phyloP scores from a whole-genome alignment of 441 rosid species.

The Populus hybrid region DNA sequence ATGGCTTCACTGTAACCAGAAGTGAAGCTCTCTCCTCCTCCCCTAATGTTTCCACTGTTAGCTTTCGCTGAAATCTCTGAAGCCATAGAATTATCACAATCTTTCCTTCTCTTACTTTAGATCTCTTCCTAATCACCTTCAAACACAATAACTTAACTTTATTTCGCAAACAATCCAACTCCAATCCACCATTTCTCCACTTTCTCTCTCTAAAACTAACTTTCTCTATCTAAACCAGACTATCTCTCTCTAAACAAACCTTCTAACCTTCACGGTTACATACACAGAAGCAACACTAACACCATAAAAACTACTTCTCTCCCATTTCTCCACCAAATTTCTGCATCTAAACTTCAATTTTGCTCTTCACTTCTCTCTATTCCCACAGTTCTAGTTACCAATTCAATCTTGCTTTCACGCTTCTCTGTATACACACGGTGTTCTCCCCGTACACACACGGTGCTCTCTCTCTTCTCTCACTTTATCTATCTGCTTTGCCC shows the following conservation, averaged over 20 bases:
- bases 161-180: not conserved
- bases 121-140: conserved; percentile 53
- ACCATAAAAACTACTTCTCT: not conserved
- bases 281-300: not conserved
- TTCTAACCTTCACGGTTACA: not conserved
- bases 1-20: conserved; percentile 44
- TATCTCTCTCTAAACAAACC: too few relatives aligned
- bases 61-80: conserved; percentile 53
- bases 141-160: conserved; percentile 16
- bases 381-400: conserved; percentile 14
- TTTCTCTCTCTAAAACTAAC: not conserved
- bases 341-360: conserved; percentile 32
- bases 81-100: conserved; percentile 31
- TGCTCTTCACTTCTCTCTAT: conserved; percentile 1
- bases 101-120: conserved; percentile 40
- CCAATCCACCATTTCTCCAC: conserved; percentile 21
- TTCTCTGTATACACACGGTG: not conserved
- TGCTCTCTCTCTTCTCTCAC: conserved; percentile 3
- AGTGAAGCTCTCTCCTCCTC: conserved; percentile 56
- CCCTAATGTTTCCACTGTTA: conserved; percentile 36
- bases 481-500: conserved; percentile 1
- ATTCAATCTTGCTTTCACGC: conserved; percentile 3
- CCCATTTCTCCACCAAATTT: not conserved
- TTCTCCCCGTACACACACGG: not conserved
- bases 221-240: not conserved